Conservation (phyloP, 371 early-diverging fungal species). For the Gilbertella persicaria region DNA sequence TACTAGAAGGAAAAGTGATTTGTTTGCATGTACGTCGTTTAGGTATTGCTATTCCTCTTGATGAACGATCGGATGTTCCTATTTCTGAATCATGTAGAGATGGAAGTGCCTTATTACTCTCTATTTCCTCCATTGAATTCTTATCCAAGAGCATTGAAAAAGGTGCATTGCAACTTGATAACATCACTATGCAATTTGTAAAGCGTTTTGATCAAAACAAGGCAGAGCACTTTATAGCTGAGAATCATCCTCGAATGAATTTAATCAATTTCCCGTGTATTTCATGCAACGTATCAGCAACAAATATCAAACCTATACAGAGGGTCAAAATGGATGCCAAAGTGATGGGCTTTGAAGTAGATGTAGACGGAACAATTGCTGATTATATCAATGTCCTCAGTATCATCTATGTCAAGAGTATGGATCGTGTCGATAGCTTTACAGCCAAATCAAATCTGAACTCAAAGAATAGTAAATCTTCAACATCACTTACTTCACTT, state of each 20-base stretch:
- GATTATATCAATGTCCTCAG: constrained; percentile 70
- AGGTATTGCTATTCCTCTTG: constrained; percentile 72
- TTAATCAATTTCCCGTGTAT: constrained; percentile 63
- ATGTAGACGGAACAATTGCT: constrained; percentile 69
- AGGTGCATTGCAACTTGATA: constrained; percentile 57
- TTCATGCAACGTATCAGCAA: constrained; percentile 52
- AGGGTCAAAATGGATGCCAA: constrained; percentile 60
- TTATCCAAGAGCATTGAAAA: constrained; percentile 61
- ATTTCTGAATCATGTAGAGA: constrained; percentile 19
- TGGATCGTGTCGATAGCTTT: constrained; percentile 55
- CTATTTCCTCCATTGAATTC: constrained; percentile 59
- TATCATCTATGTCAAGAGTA: constrained; percentile 67
- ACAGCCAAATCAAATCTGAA: constrained; percentile 42
- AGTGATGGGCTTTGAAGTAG: constrained; percentile 68
- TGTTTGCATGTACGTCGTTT: constrained; percentile 58
- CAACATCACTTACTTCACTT: background rate
- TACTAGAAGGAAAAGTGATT: constrained; percentile 60
- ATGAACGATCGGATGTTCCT: constrained; percentile 38
- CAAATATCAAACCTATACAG: constrained; percentile 32
- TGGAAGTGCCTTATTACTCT: constrained; percentile 63
- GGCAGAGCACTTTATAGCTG: constrained; percentile 68
- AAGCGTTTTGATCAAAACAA: constrained; percentile 71
- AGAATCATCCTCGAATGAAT: constrained; percentile 72
- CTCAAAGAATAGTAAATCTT: constrained; percentile 11
- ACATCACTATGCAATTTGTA: constrained; percentile 75